Evolutionary conservation across 2,329 filamentous ascomycete species (phyloP), one percentile per base, ranked within the genome.

Genomic region (Clonostachys byssicola): DNA sequence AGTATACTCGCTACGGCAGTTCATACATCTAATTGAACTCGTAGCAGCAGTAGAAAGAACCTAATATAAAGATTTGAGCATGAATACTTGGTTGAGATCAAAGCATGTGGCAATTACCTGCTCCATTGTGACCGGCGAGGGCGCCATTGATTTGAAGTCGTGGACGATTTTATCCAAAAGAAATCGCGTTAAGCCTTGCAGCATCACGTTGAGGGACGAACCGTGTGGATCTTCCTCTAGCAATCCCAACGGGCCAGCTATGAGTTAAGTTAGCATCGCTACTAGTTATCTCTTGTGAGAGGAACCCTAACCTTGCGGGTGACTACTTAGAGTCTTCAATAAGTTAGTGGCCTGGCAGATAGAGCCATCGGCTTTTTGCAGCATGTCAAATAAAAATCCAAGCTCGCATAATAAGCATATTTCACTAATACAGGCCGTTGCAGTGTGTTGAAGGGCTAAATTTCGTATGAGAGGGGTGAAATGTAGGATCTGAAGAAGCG

Each of bases 331-430:
- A 0, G 91, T 89, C 64, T 94, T 95, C 34, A 97, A 73, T 52
- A 99, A 80, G 60, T 99, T 99, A 0, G 92, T 96, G 13, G 94
- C 94, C 62, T 99, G 94, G 56, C 94, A 99, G 50, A 95, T 95
- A 48, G 92, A 87, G 1, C 92, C 92, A 52, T 88, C 87, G 3
- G 94, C 94, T 63, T 97, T 99, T 58, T 97, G 88, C 20, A 99
- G 78, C 94, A 99, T 99, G 61, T 99, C 95, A 57, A 96, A 95
- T 10, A 99, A 73, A 62, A 94, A 99, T 1, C 94, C 94, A 54
- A 99, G 76, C 66, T 99, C 94, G 66, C 94, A 99, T 2, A 99
- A 72, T 40, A 99, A 73, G 64, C 94, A 99, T 34, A 83, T 79
- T 47, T 95, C 91, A 55, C 82, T 83, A 3, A 91, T 74, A 61